phyloP scores from a whole-genome alignment of 352 stramenopile genomes.

The Phytopythium aichiense region DNA sequence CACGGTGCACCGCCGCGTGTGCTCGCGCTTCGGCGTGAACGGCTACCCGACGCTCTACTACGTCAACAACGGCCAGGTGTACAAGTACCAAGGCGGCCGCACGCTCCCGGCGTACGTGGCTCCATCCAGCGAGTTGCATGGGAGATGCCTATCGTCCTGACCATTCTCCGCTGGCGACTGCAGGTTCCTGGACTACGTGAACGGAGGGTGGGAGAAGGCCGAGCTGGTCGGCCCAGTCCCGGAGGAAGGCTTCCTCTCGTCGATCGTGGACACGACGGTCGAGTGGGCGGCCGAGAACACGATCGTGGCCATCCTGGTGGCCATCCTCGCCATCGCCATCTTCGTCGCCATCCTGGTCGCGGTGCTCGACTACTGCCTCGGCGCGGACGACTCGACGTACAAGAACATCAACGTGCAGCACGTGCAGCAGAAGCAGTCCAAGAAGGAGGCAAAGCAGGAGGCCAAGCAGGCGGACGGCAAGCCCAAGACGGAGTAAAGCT shows the following conservation, averaged over 20 bases:
- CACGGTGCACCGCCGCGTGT: constrained; percentile 76
- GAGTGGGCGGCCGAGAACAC: constrained; percentile 74
- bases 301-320: constrained; percentile 47
- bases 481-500: constrained; percentile 46
- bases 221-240: constrained; percentile 53
- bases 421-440: constrained; percentile 18
- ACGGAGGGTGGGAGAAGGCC: constrained; percentile 47
- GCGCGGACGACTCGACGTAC: constrained; percentile 61
- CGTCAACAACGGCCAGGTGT: constrained; percentile 66
- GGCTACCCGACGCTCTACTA: constrained; percentile 80
- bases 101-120: constrained; percentile 53
- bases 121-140: background rate
- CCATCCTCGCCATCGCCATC: constrained; percentile 55
- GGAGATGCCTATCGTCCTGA: background rate
- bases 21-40: constrained; percentile 77
- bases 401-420: constrained; percentile 26
- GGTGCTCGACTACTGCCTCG: constrained; percentile 70
- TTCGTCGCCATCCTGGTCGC: constrained; percentile 66
- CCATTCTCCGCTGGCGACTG: background rate
- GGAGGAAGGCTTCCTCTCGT: constrained; percentile 56
- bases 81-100: constrained; percentile 73
- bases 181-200: constrained; percentile 58
- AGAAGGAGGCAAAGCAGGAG: constrained; percentile 25
- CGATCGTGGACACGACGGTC: constrained; percentile 54
- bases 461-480: constrained; percentile 16